Percentiles rank a stretch among this genome's conserved stretches.
Evolutionary conservation across 2,329 filamentous ascomycete species (phyloP).

Genomic region (Pseudocercospora crystallina): DNA sequence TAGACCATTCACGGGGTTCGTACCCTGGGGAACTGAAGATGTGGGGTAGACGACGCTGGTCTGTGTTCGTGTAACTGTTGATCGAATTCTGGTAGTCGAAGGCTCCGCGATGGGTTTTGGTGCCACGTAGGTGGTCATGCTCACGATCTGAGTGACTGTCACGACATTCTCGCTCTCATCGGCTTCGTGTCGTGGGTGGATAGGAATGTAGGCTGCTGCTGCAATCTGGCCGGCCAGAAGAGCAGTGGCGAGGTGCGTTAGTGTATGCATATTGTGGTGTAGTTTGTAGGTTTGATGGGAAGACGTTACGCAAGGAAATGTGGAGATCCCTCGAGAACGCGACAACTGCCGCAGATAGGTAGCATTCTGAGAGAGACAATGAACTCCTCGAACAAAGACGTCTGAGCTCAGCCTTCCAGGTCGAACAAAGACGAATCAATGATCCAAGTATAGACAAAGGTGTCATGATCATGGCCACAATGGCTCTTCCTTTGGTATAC

Average conservation of each 20-base stretch:
- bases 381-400: not conserved
- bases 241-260: constrained; percentile 1
- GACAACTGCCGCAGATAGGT: not conserved
- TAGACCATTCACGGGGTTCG: not conserved
- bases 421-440: constrained; percentile 1
- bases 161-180: not conserved
- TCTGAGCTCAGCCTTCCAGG: not conserved
- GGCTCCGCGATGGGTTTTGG: not conserved
- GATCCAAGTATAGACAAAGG: not conserved
- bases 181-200: not conserved
- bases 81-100: not conserved
- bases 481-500: not conserved
- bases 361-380: constrained; percentile 1
- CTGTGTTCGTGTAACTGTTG: not conserved
- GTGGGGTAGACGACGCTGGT: not conserved
- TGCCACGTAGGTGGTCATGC: constrained; percentile 1
- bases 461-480: not conserved
- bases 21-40: not conserved
- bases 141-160: constrained; percentile 1
- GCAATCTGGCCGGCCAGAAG: constrained; percentile 17
- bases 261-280: constrained; percentile 3
- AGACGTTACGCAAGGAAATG: not conserved
- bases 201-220: constrained; percentile 1
- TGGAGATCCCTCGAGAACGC: not conserved
- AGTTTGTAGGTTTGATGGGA: not conserved